Base-by-base conservation (phyloP, 495 filamentous ascomycete species). In the Friedmanniomyces simplex region DNA sequence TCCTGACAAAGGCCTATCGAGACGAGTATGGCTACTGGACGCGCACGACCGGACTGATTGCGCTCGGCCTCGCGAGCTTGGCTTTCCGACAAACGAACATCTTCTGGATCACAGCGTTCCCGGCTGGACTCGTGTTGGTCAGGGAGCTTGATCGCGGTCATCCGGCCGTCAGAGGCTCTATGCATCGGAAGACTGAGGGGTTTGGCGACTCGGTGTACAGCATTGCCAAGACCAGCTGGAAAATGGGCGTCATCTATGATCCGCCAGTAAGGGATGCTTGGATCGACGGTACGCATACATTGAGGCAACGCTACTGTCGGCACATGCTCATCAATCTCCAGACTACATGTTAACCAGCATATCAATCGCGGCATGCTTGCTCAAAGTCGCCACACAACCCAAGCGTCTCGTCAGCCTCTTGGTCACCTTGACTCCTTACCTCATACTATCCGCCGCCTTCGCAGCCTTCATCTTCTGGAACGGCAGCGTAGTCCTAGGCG, bases 31-130 rank as follows among this genome's bases (percentile, higher is more conserved):
- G 21, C 25, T 10, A 16, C 18, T 39, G 34, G 46, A 7, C 18
- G 14, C 26, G 30, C 32, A 5, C 4, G 3, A 14, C 34, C 22
- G 28, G 10, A 42, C 11, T 76, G 51, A 1, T 58, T 1, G 21
- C 30, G 37, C 70, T 76, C 0, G 86, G 86, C 0, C 59, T 87
- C 13, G 57, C 75, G 1, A 78, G 87, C 30, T 73, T 98, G 36
- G 72, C 78, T 18, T 90, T 91, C 73, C 74, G 93, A 30, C 93
- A 98, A 71, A 98, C 93, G 12, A 98, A 98, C 65, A 86, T 97
- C 58, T 90, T 97, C 68, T 98, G 93, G 93, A 86, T 91, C 1
- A 82, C 87, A 1, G 72, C 90, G 0, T 96, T 93, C 67, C 78
- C 95, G 56, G 89, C 89, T 56, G 89, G 83, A 16, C 60, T 91